Evolutionary conservation across 208 protist genomes (phyloP).

Genomic region (Porcisia deanei): DNA sequence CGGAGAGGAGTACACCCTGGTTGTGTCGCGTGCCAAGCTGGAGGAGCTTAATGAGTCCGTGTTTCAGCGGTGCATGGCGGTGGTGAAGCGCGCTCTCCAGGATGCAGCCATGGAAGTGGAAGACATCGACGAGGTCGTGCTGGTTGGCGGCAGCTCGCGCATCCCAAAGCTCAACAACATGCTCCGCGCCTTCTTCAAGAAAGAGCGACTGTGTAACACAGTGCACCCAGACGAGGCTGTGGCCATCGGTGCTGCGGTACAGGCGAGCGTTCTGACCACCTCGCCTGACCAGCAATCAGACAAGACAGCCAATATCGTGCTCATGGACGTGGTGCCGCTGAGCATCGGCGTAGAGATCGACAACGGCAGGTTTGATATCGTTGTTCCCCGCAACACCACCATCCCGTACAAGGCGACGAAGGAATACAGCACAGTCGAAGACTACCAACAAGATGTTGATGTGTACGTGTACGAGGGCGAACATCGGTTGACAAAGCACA

Average conservation of each 20-base stretch:
- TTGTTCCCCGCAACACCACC: constrained; percentile 90
- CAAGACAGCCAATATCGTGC: constrained; percentile 93
- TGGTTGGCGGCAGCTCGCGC: constrained; percentile 96
- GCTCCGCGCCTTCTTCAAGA: constrained; percentile 64
- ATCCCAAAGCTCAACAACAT: constrained; percentile 97
- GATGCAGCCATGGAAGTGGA: constrained; percentile 86
- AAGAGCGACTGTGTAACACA: constrained; percentile 93
- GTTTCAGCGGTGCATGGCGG: constrained; percentile 79
- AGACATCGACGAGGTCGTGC: constrained; percentile 91
- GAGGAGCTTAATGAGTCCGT: constrained; percentile 94
- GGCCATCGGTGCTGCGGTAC: constrained; percentile 99
- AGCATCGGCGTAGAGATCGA: constrained; percentile 96
- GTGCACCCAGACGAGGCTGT: constrained; percentile 98
- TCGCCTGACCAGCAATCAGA: constrained; percentile 71
- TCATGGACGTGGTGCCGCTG: constrained; percentile 96
- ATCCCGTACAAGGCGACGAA: constrained; percentile 84
- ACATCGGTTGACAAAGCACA: constrained; percentile 96
- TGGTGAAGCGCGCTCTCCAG: constrained; percentile 84
- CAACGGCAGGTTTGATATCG: constrained; percentile 93
- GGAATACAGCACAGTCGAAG: constrained; percentile 97
- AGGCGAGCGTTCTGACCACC: constrained; percentile 93
- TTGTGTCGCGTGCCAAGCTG: constrained; percentile 97
- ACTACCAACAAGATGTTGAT: constrained; percentile 98
- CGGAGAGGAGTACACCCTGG: constrained; percentile 96
- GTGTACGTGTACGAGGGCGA: constrained; percentile 99